Conservation (phyloP, 1,284 basidiomycete species). For the Pseudozyma flocculosa region DNA sequence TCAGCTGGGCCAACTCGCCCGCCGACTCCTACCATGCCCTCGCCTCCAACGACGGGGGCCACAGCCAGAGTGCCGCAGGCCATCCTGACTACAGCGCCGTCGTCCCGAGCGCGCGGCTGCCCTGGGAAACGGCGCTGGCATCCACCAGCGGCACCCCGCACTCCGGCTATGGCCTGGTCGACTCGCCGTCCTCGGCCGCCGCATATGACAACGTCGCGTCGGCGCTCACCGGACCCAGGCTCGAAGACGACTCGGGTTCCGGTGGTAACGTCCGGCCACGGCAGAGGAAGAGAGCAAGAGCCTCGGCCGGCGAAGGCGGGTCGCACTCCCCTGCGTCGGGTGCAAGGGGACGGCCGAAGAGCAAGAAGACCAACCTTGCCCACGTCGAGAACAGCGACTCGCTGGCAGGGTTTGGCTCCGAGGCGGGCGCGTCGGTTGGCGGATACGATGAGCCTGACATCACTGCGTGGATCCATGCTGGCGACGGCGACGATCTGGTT, state of each 20-base stretch:
- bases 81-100: not conserved
- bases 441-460: slow-evolving; percentile 29
- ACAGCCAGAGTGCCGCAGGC: no score
- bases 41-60: slow-evolving; percentile 17
- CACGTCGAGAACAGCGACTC: not conserved
- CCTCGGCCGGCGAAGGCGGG: no score
- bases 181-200: not conserved
- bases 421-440: not conserved
- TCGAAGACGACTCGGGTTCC: slow-evolving; percentile 34
- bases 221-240: not conserved
- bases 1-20: slow-evolving; percentile 36
- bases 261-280: slow-evolving; percentile 32
- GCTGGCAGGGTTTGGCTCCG: not conserved
- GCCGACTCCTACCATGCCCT: slow-evolving; percentile 36
- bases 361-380: not conserved
- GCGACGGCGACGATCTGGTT: slow-evolving; percentile 24
- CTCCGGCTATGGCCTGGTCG: not conserved
- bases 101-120: not conserved
- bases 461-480: slow-evolving; percentile 39
- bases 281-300: slow-evolving; percentile 19
- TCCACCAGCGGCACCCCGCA: not conserved
- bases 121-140: not conserved
- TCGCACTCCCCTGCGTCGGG: no score
- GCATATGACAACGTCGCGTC: not conserved
- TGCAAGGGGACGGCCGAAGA: not conserved